Percentiles rank a stretch among this genome's conserved stretches.
phyloP scores from a whole-genome alignment of 495 filamentous ascomycete genomes.

The Aspergillus egyptiacus region DNA sequence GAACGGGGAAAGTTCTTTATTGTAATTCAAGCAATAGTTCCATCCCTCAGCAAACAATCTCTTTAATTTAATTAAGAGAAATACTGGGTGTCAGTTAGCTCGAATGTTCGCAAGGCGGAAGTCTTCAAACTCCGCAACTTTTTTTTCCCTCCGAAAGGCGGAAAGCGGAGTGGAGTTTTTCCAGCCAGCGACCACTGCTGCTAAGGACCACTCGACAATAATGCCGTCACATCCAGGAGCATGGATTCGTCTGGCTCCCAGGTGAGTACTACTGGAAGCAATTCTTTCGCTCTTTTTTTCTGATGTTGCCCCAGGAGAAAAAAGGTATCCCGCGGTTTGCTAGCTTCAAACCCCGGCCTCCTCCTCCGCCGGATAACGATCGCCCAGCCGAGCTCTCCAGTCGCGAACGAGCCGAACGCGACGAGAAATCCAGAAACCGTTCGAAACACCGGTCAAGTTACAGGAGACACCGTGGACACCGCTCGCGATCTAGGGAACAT shows the following conservation, averaged over 20 bases:
- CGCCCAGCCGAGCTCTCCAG: slow-evolving; percentile 19
- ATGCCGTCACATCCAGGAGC: slow-evolving; percentile 21
- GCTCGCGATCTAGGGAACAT: slow-evolving; percentile 25
- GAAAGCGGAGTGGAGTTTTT: slow-evolving; percentile 25
- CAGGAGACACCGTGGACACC: slow-evolving; percentile 18
- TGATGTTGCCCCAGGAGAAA: slow-evolving; percentile 26
- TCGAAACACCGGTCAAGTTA: slow-evolving; percentile 24
- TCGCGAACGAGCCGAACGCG: slow-evolving; percentile 13
- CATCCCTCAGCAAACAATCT: slow-evolving; percentile 20
- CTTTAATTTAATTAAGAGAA: background rate
- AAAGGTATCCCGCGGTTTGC: slow-evolving; percentile 57
- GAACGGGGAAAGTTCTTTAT: slow-evolving; percentile 13
- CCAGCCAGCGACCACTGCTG: slow-evolving; percentile 13
- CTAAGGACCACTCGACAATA: background rate
- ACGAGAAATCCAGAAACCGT: slow-evolving; percentile 23
- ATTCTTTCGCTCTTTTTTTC: background rate
- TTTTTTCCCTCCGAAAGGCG: slow-evolving; percentile 27
- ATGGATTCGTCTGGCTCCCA: slow-evolving; percentile 36
- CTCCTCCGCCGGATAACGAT: slow-evolving; percentile 24
- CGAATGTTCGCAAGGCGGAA: slow-evolving; percentile 4
- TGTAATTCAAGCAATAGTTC: slow-evolving; percentile 13
- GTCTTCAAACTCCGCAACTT: slow-evolving; percentile 25
- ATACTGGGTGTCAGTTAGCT: slow-evolving; percentile 1
- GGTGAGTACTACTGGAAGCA: slow-evolving; percentile 19
- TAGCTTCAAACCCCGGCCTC: slow-evolving; percentile 54